Evolutionary conservation across 2,329 filamentous ascomycete genomes (phyloP).

Genomic region (Colletotrichum viniferum): DNA sequence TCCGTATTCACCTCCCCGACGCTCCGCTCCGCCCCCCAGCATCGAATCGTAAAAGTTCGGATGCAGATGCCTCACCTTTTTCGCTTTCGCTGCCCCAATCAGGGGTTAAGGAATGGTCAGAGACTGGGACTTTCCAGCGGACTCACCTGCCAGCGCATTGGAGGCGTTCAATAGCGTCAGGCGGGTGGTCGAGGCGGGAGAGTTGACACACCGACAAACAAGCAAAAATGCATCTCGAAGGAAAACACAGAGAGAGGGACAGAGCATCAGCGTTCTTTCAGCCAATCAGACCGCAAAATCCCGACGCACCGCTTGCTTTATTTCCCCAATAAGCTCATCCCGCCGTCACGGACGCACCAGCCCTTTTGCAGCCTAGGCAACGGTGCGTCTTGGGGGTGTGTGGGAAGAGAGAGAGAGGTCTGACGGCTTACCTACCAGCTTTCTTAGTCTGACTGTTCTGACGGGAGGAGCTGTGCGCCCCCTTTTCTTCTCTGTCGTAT

Average conservation of each 20-base stretch:
- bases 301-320: not conserved
- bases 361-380: not conserved
- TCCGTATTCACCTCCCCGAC: not conserved
- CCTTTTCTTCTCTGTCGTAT: not conserved
- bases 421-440: not conserved
- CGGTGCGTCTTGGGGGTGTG: not conserved
- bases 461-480: not conserved
- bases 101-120: not conserved
- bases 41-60: not conserved
- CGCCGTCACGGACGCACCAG: not conserved
- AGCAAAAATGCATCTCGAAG: not conserved
- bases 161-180: constrained; percentile 14
- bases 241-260: not conserved
- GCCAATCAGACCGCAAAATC: not conserved
- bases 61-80: not conserved
- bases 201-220: not conserved
- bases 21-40: not conserved
- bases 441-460: not conserved
- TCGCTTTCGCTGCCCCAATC: not conserved
- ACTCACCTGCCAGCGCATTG: not conserved
- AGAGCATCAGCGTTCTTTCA: not conserved
- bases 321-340: not conserved
- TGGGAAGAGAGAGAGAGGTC: not conserved
- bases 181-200: not conserved
- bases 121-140: not conserved